phyloP scores from a whole-genome alignment of 1,284 basidiomycete genomes.

The Ustilago crameri region DNA sequence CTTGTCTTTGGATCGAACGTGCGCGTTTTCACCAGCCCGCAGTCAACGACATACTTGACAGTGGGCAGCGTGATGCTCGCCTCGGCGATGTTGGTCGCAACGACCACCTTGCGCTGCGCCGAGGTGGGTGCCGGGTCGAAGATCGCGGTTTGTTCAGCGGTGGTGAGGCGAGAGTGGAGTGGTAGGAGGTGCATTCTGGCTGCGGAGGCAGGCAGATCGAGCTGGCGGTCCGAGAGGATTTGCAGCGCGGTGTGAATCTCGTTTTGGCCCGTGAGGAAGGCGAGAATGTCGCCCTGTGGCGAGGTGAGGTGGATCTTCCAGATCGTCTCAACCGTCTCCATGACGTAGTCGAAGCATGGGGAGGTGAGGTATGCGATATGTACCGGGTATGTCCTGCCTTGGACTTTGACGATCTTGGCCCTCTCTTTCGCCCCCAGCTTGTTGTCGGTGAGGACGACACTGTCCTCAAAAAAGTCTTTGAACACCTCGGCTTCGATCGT shows the following conservation, averaged over 20 bases:
- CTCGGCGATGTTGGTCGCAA: slow-evolving; percentile 96
- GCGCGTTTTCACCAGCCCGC: slow-evolving; percentile 89
- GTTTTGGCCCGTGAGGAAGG: slow-evolving; percentile 69
- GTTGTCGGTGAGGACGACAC: neutral
- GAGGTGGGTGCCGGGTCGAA: slow-evolving; percentile 78
- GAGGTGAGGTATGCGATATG: slow-evolving; percentile 68
- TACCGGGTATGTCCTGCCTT: slow-evolving; percentile 69
- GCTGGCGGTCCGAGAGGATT: slow-evolving; percentile 79
- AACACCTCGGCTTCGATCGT: slow-evolving; percentile 91
- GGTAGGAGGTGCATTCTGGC: slow-evolving; percentile 75
- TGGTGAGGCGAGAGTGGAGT: slow-evolving; percentile 86
- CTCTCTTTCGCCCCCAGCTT: neutral
- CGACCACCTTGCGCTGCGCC: slow-evolving; percentile 84
- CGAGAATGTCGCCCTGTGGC: slow-evolving; percentile 70
- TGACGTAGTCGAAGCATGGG: slow-evolving; percentile 67
- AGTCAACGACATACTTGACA: slow-evolving; percentile 93
- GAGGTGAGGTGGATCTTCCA: slow-evolving; percentile 72
- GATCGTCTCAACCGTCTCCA: slow-evolving; percentile 67
- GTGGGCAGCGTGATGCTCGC: slow-evolving; percentile 96
- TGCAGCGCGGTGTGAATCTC: slow-evolving; percentile 81
- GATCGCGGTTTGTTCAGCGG: slow-evolving; percentile 84
- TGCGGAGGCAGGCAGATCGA: slow-evolving; percentile 76
- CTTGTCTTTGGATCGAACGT: slow-evolving; percentile 36
- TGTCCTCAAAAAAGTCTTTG: slow-evolving; percentile 81
- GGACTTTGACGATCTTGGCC: slow-evolving; percentile 66